Percentiles rank a stretch among this genome's conserved stretches.
phyloP scores from a whole-genome alignment of 805 yeast genomes.

The Starmerella tilneyi region DNA sequence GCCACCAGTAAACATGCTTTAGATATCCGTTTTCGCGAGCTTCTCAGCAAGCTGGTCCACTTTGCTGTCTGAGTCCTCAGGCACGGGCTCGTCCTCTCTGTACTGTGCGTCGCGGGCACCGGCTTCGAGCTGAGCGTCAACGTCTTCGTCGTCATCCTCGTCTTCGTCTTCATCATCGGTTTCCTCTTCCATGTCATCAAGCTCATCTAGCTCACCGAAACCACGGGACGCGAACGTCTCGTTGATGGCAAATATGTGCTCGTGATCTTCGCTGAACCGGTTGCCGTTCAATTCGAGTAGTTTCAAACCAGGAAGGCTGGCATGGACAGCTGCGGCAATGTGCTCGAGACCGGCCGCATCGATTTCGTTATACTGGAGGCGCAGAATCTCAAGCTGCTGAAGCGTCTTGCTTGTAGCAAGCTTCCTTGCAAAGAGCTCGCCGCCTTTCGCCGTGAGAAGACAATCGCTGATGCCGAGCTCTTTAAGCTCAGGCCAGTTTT shows the following conservation, averaged over 20 bases:
- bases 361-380: slow-evolving; percentile 82
- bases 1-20: no score
- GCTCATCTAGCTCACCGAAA: slow-evolving; percentile 75
- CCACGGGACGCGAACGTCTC: slow-evolving; percentile 62
- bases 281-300: slow-evolving; percentile 85
- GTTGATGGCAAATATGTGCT: slow-evolving; percentile 49
- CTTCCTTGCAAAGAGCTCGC: slow-evolving; percentile 41
- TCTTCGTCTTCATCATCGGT: slow-evolving; percentile 60
- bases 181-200: slow-evolving; percentile 86
- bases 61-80: slow-evolving; percentile 32
- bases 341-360: slow-evolving; percentile 51
- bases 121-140: slow-evolving; percentile 40
- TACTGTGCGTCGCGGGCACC: slow-evolving; percentile 37
- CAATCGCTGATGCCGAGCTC: slow-evolving; percentile 88
- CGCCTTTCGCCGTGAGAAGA: slow-evolving; percentile 70
- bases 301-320: slow-evolving; percentile 50
- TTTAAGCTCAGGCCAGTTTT: slow-evolving; percentile 52
- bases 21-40: slow-evolving; percentile 38
- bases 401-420: slow-evolving; percentile 23
- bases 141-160: slow-evolving; percentile 48
- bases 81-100: slow-evolving; percentile 37
- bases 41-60: slow-evolving; percentile 52
- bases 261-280: slow-evolving; percentile 80
- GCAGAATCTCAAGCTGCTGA: slow-evolving; percentile 46
- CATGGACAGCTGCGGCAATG: slow-evolving; percentile 46